Percentiles rank a stretch among this genome's conserved stretches.
phyloP scores from a whole-genome alignment of 257 asterid species.

The Solanum sitiens region DNA sequence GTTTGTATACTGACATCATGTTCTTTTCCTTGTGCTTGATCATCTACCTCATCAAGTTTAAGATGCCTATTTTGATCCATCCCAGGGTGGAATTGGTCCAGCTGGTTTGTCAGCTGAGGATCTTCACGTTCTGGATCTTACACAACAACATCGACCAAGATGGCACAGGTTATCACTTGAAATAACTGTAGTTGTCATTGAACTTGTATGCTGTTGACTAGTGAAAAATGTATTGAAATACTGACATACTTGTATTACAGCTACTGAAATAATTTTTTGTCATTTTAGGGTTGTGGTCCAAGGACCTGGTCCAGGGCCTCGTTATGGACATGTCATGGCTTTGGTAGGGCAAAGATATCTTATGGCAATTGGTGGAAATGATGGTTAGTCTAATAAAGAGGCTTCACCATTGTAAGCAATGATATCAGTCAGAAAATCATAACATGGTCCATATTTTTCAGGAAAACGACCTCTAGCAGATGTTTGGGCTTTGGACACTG shows the following conservation, averaged over 20 bases:
- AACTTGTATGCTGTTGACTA: neutral
- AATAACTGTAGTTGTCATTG: neutral
- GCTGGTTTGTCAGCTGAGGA: conserved; percentile 99
- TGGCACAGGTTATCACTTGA: conserved; percentile 79
- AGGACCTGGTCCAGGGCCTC: conserved; percentile 99
- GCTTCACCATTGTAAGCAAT: neutral
- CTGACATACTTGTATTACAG: neutral
- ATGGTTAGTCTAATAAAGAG: conserved; percentile 48
- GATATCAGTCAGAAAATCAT: conserved; percentile 3
- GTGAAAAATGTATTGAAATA: neutral
- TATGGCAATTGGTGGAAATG: conserved; percentile 99
- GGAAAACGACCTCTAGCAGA: conserved; percentile 99
- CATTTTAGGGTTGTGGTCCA: conserved; percentile 86
- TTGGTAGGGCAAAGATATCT: conserved; percentile 98
- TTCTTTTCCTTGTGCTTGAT: neutral
- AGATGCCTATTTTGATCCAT: conserved; percentile 9
- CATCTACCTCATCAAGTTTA: conserved; percentile 7
- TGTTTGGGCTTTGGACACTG: conserved; percentile 99
- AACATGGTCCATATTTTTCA: conserved; percentile 23
- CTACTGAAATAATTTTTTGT: neutral
- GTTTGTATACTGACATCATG: conserved; percentile 24
- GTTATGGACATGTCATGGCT: conserved; percentile 99
- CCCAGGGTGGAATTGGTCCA: conserved; percentile 99
- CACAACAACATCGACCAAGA: conserved; percentile 88
- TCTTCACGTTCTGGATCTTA: conserved; percentile 94